Evolutionary conservation across 768 basidiomycete species (phyloP).

Genomic region (Tulasnella sp.): DNA sequence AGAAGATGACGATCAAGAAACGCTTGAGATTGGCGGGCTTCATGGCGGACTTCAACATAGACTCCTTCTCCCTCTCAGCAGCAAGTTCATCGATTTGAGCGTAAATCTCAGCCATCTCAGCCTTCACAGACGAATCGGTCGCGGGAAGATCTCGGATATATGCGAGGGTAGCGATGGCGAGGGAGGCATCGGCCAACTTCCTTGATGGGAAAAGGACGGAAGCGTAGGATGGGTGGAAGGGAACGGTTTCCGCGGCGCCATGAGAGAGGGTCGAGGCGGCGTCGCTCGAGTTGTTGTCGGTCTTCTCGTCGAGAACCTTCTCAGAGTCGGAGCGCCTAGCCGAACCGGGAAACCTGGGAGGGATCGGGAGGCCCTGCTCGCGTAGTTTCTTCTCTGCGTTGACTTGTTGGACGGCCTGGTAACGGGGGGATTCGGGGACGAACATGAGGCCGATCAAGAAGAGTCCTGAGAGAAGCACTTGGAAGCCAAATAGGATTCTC

Average conservation of each 20-base stretch:
- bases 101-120: constrained; percentile 10
- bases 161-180: not conserved
- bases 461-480: constrained; percentile 2
- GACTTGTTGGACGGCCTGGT: not conserved
- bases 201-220: too few relatives aligned
- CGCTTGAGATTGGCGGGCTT: not conserved
- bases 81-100: constrained; percentile 7
- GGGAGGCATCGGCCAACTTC: not conserved
- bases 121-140: not conserved
- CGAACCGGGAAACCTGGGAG: too few relatives aligned
- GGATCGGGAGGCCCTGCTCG: not conserved
- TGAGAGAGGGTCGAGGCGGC: too few relatives aligned
- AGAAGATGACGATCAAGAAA: constrained; percentile 1
- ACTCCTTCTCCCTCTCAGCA: not conserved
- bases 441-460: constrained; percentile 11
- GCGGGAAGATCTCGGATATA: constrained; percentile 2
- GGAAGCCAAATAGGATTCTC: constrained; percentile 2
- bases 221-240: too few relatives aligned
- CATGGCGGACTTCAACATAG: not conserved
- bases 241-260: too few relatives aligned
- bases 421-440: constrained; percentile 14
- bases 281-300: too few relatives aligned
- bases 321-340: too few relatives aligned
- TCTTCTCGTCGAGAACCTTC: too few relatives aligned
- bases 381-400: not conserved